phyloP scores from a whole-genome alignment of 139 green algal genomes.

The Zygnema circumcarinatum region DNA sequence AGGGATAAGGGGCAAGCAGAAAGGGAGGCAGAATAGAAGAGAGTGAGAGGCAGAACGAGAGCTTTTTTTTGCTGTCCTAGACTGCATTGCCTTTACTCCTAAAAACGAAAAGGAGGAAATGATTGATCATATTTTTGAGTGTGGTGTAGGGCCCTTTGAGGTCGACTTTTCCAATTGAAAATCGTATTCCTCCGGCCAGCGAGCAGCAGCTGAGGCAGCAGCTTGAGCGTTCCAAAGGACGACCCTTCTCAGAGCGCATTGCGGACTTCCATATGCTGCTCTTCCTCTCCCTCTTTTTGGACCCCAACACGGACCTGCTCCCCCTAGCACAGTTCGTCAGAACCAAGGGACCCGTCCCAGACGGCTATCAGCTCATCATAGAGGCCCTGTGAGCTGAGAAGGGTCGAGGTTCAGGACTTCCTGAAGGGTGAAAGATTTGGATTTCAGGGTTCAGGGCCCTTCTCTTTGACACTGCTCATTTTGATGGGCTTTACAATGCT shows the following conservation, averaged over 20 bases:
- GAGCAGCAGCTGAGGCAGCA: constrained; percentile 79
- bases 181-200: constrained; percentile 82
- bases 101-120: too few species aligned
- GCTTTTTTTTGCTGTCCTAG: too few species aligned
- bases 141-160: constrained; percentile 71
- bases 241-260: constrained; percentile 77
- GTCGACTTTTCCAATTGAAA: constrained; percentile 90
- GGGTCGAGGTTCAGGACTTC: too few species aligned
- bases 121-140: too few species aligned
- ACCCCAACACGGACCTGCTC: constrained; percentile 76
- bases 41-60: too few species aligned
- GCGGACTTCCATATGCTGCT: constrained; percentile 96
- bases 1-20: too few species aligned
- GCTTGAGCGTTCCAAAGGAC: constrained; percentile 65
- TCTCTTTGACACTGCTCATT: too few species aligned
- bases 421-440: too few species aligned
- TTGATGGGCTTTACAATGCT: too few species aligned
- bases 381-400: constrained; percentile 40
- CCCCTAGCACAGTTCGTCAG: constrained; percentile 76
- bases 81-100: too few species aligned
- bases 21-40: too few species aligned
- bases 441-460: too few species aligned
- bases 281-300: constrained; percentile 88
- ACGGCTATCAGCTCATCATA: constrained; percentile 65
- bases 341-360: constrained; percentile 51